A percentile compares a stretch with the other conserved stretches of the same genome.
Conservation (phyloP, 75 land plant genomes). For the Picea sitchensis region DNA sequence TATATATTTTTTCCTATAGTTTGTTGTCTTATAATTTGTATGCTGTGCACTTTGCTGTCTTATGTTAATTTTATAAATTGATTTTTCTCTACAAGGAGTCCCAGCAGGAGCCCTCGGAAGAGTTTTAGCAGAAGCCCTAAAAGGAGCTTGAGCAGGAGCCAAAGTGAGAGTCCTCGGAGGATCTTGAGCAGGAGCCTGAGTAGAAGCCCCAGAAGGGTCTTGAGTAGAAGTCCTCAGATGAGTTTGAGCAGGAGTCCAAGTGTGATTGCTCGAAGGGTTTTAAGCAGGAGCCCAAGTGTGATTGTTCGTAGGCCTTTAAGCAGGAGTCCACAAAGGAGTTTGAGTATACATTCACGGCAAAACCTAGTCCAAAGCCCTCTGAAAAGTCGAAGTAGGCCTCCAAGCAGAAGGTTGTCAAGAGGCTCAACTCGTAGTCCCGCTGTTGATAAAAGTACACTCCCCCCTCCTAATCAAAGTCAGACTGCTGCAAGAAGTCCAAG, state of each 20-base stretch:
- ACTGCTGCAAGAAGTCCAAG: slow-evolving; percentile 64
- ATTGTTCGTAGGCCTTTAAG: slow-evolving; percentile 35
- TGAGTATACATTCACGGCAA: slow-evolving; percentile 29
- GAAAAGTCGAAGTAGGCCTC: slow-evolving; percentile 29
- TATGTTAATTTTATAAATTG: neutral
- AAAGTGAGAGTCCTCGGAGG: slow-evolving; percentile 25
- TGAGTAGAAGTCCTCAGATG: slow-evolving; percentile 33
- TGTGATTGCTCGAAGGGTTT: slow-evolving; percentile 18
- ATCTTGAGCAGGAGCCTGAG: slow-evolving; percentile 46
- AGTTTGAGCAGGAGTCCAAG: slow-evolving; percentile 32
- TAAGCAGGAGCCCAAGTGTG: slow-evolving; percentile 48
- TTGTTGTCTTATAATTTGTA: too few relatives aligned
- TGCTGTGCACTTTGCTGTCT: too few relatives aligned
- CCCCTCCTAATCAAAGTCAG: slow-evolving; percentile 32
- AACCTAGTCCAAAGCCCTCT: slow-evolving; percentile 33
- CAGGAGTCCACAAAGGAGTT: slow-evolving; percentile 43
- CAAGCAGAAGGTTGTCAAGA: slow-evolving; percentile 40
- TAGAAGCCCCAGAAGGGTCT: slow-evolving; percentile 44
- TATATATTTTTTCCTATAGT: too few relatives aligned
- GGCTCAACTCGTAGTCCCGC: slow-evolving; percentile 40
- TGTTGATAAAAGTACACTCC: slow-evolving; percentile 38
- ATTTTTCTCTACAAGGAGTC: slow-evolving; percentile 6
- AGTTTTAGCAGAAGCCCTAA: slow-evolving; percentile 34
- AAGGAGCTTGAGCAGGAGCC: slow-evolving; percentile 48
- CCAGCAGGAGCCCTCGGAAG: slow-evolving; percentile 29